A percentile compares a stretch with the other conserved stretches of the same genome.
These are phyloP conservation scores for Phytophthora podocarpi DNA, from an alignment of 352 stramenopile species.

Conservation along the genomic window DNA sequence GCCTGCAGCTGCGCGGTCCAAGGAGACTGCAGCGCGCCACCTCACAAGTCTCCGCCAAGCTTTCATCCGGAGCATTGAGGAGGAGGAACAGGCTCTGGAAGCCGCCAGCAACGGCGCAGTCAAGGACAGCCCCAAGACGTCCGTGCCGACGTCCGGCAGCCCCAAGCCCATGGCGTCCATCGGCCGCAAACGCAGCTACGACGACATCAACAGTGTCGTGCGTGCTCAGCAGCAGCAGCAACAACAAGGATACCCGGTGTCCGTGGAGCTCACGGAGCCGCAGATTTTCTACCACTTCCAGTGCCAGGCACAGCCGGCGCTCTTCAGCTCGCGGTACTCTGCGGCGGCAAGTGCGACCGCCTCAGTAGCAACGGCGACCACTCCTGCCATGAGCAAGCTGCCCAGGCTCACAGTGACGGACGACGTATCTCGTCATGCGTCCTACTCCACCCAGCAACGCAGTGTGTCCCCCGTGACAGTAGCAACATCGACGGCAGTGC, in stretches of 20 bases:
- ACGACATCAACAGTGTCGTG: conserved; percentile 42
- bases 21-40: conserved; percentile 46
- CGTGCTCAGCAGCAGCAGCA: conserved; percentile 27
- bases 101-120: conserved; percentile 1
- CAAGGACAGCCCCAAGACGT: conserved; percentile 21
- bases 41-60: conserved; percentile 42
- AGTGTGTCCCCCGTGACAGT: conserved; percentile 38
- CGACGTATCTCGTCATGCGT: conserved; percentile 26
- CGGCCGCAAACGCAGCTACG: conserved; percentile 47
- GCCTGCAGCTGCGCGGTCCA: conserved; percentile 40
- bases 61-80: conserved; percentile 70
- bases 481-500: conserved; percentile 35
- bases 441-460: conserved; percentile 24
- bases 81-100: conserved; percentile 50
- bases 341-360: neutral
- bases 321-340: conserved; percentile 21
- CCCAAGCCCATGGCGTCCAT: conserved; percentile 19
- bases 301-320: conserved; percentile 11
- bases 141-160: conserved; percentile 2
- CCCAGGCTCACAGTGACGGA: conserved; percentile 33
- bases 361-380: conserved; percentile 13
- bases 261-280: conserved; percentile 38
- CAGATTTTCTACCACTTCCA: conserved; percentile 44
- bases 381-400: conserved; percentile 37
- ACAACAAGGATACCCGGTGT: conserved; percentile 10